Conservation (phyloP, 805 yeast genomes). For the Pachysolen tannophilus region DNA sequence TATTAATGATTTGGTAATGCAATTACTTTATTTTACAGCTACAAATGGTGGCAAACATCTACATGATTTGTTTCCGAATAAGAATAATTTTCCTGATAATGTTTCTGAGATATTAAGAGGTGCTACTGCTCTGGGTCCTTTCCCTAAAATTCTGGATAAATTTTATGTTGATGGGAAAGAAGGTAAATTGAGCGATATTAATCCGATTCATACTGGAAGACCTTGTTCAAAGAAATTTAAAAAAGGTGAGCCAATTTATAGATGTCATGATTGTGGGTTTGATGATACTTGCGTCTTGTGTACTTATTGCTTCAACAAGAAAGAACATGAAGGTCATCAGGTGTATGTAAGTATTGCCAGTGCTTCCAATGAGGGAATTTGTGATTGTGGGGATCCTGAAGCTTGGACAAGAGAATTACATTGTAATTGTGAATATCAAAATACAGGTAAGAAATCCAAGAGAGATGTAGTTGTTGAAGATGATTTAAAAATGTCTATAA, state of each 20-base stretch:
- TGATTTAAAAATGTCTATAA: slow-evolving; percentile 15
- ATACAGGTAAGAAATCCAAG: slow-evolving; percentile 1
- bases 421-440: slow-evolving; percentile 32
- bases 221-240: slow-evolving; percentile 62
- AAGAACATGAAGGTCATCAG: slow-evolving; percentile 61
- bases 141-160: neutral
- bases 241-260: slow-evolving; percentile 56
- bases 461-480: neutral
- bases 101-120: too few relatives aligned
- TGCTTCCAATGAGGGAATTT: slow-evolving; percentile 46
- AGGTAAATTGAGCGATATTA: neutral
- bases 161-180: neutral
- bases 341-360: slow-evolving; percentile 44
- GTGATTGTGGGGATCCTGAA: slow-evolving; percentile 67
- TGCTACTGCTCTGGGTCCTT: too few relatives aligned
- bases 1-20: too few relatives aligned
- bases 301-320: slow-evolving; percentile 60
- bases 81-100: too few relatives aligned
- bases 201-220: slow-evolving; percentile 43
- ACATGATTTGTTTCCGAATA: slow-evolving; percentile 5
- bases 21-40: slow-evolving; percentile 25
- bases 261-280: slow-evolving; percentile 69
- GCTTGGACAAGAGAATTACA: slow-evolving; percentile 49
- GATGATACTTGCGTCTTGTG: slow-evolving; percentile 78
- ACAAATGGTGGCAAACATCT: slow-evolving; percentile 31